Evolutionary conservation across 1,139 yeast species (phyloP).

Genomic region (Candida sojae): DNA sequence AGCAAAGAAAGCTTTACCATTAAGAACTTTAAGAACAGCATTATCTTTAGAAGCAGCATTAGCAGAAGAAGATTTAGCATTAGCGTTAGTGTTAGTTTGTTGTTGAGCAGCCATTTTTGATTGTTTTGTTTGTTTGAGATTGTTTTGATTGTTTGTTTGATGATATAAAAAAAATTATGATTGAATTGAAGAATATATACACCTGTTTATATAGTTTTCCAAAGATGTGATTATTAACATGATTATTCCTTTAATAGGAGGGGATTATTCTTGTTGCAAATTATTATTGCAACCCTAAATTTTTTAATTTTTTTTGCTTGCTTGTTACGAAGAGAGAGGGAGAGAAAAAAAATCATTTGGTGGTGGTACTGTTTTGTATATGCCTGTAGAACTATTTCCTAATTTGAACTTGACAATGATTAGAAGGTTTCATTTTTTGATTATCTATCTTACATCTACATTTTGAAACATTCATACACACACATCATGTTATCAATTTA

Average conservation of each 20-base stretch:
- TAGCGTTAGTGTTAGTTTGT: not conserved
- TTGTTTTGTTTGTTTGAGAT: not conserved
- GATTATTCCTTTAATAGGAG: not conserved
- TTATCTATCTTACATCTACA: too few species aligned
- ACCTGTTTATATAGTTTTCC: not conserved
- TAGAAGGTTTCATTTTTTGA: not conserved
- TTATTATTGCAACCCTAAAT: not conserved
- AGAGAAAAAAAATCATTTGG: too few species aligned
- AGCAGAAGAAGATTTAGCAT: constrained; percentile 4
- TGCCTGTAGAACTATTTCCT: not conserved
- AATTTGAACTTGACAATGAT: not conserved
- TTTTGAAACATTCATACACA: too few species aligned
- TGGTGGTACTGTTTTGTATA: not conserved
- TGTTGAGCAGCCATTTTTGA: constrained; percentile 12
- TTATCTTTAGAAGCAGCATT: constrained; percentile 8
- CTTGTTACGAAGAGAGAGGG: not conserved
- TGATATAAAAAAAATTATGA: not conserved
- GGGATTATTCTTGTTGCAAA: not conserved
- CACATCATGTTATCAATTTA: too few species aligned
- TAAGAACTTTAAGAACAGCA: not conserved
- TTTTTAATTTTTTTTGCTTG: not conserved
- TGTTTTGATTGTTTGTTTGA: constrained; percentile 1
- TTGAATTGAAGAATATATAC: not conserved
- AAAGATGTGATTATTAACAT: not conserved
- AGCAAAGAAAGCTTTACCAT: not conserved